Percentiles rank a stretch among this genome's conserved stretches.
Evolutionary conservation across 2,329 filamentous ascomycete species (phyloP).

Genomic region (Torrubiellomyces zombiae): DNA sequence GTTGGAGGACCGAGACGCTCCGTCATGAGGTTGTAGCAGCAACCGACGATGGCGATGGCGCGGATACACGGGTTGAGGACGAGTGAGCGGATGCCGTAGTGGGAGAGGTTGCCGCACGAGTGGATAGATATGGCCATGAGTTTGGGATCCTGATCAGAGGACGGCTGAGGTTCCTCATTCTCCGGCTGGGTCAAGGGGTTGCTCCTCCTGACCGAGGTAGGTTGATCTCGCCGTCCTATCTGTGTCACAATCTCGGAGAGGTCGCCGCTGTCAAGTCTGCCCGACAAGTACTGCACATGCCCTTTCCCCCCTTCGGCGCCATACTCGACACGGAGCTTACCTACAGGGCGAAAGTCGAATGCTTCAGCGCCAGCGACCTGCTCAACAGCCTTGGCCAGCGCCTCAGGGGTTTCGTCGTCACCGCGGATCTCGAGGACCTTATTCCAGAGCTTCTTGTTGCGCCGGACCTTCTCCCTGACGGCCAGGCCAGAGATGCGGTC

Average conservation of each 20-base stretch:
- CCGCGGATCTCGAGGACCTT: constrained; percentile 25
- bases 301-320: constrained; percentile 45
- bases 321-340: constrained; percentile 32
- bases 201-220: constrained; percentile 12
- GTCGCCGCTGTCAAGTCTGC: constrained; percentile 57
- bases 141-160: too few relatives aligned
- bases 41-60: constrained; percentile 90
- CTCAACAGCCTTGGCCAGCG: constrained; percentile 15
- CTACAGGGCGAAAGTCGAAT: constrained; percentile 30
- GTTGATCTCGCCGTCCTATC: too few relatives aligned
- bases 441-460: constrained; percentile 69
- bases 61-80: constrained; percentile 68
- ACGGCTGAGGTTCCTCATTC: constrained; percentile 21
- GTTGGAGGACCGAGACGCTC: constrained; percentile 77
- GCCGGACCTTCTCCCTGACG: constrained; percentile 53
- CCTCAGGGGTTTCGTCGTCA: constrained; percentile 23
- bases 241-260: constrained; percentile 49
- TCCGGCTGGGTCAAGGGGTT: constrained; percentile 4
- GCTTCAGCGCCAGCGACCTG: constrained; percentile 17
- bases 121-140: constrained; percentile 91
- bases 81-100: constrained; percentile 79
- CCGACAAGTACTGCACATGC: constrained; percentile 62
- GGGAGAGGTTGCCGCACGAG: constrained; percentile 93
- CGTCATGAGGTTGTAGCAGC: constrained; percentile 93
- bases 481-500: constrained; percentile 70